Base-by-base conservation (phyloP, 345 rosid species). In the Eucalyptus globulus region DNA sequence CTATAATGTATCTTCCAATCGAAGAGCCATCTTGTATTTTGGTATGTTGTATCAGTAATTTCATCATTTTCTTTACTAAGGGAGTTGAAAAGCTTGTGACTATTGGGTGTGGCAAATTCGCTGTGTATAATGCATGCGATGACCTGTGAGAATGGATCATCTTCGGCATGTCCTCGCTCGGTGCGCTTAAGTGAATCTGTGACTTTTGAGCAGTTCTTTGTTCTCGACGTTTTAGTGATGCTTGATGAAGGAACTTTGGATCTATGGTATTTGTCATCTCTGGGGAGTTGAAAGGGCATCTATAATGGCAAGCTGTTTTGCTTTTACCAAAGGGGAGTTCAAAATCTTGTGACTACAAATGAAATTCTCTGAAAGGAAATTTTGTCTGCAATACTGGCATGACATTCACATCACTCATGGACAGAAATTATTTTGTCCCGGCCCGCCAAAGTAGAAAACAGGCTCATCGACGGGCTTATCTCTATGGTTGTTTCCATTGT, bases 381-480 rank as follows among this genome's bases (percentile, higher is more conserved):
- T n/a, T 14, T 47, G 22, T 16, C 47, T 45, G 65, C 44, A 53
- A 86, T 54, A 29, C 60, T 26, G 0, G 22, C 72, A 9, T 69
- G 80, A 69, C 80, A 34, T 34, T 34, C 80, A 17, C 80, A 17
- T 43, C 49, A 53, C 80, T 92, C 88, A 92, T 51, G 89, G 92
- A 86, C 95, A 94, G 1, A 14, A 44, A 29, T 12, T 76, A 49
- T 49, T 90, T 80, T 87, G 91, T 86, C 94, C 94, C 8, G 94
- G 97, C 17, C 96, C 95, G 37, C 95, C 96, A 47, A 92, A 95
- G 90, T 40, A 95, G 53, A 91, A 93, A 4, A 53, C 17, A 1
- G 95, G 93, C 81, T 94, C 95, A 43, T 43, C 43, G 43, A 43
- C 43, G 43, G 7, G 7, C 7, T 6, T 43, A 43, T 54, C 62